These are phyloP conservation scores for Diaporthe sp. DNA, from an alignment of 2,329 filamentous ascomycete species.

Conservation along the genomic window DNA sequence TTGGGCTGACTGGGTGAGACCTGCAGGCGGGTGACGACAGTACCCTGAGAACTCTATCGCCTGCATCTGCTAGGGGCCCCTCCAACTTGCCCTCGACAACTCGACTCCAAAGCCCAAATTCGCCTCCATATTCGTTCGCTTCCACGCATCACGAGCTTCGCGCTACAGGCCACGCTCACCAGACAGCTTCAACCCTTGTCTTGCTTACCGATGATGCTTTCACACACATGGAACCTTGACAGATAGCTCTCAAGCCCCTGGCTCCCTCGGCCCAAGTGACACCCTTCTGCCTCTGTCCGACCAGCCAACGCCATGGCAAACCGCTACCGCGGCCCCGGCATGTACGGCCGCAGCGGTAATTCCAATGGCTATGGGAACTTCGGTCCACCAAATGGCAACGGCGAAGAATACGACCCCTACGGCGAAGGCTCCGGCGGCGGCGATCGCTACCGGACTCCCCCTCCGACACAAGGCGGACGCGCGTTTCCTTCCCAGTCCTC, in stretches of 20 bases:
- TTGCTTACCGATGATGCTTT: slow-evolving; percentile 24
- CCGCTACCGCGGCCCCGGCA: slow-evolving; percentile 58
- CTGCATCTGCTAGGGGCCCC: slow-evolving; percentile 3
- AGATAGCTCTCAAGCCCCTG: slow-evolving; percentile 36
- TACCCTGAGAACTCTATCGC: not conserved
- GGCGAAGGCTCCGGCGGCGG: slow-evolving; percentile 47
- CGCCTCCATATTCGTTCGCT: not conserved
- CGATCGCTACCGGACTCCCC: slow-evolving; percentile 52
- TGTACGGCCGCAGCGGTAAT: slow-evolving; percentile 52
- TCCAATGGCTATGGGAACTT: slow-evolving; percentile 57
- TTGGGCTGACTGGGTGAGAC: slow-evolving; percentile 5
- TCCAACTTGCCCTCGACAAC: slow-evolving; percentile 9
- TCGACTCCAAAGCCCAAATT: not conserved
- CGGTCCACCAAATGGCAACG: slow-evolving; percentile 39
- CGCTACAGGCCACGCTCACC: not conserved
- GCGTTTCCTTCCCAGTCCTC: slow-evolving; percentile 43
- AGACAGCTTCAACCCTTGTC: not conserved
- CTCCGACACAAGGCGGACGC: slow-evolving; percentile 46
- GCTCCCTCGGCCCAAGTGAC: slow-evolving; percentile 7
- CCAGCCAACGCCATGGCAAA: slow-evolving; percentile 56
- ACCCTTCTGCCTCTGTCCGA: not conserved
- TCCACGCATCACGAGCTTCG: not conserved
- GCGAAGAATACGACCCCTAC: slow-evolving; percentile 56
- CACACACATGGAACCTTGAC: slow-evolving; percentile 16
- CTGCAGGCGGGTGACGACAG: slow-evolving; percentile 23